A percentile compares a stretch with the other conserved stretches of the same genome.
Evolutionary conservation across 2,329 filamentous ascomycete species (phyloP).

Genomic region (Scytalidium lignicola): DNA sequence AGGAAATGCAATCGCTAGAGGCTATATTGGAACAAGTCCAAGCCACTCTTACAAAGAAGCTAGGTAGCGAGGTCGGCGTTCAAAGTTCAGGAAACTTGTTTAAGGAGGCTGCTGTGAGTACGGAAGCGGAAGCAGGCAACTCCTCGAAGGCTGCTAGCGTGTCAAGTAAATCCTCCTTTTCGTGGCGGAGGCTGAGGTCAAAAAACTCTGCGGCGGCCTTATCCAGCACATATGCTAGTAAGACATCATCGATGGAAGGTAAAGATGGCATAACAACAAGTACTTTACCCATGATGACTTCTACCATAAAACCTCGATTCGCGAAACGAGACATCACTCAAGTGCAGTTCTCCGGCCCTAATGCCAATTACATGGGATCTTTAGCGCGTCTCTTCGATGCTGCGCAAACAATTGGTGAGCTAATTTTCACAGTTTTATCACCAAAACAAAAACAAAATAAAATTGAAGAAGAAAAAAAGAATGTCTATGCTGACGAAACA

Average conservation of each 20-base stretch:
- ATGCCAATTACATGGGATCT: slow-evolving; percentile 86
- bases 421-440: not conserved
- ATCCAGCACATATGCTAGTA: slow-evolving; percentile 45
- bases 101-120: slow-evolving; percentile 55
- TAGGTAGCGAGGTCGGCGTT: slow-evolving; percentile 89
- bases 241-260: slow-evolving; percentile 38
- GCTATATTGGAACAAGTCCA: slow-evolving; percentile 83
- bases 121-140: slow-evolving; percentile 39
- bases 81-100: slow-evolving; percentile 70
- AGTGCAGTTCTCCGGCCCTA: slow-evolving; percentile 73
- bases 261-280: slow-evolving; percentile 63
- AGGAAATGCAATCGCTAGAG: slow-evolving; percentile 91
- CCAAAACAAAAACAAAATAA: no score
- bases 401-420: slow-evolving; percentile 83
- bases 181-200: slow-evolving; percentile 83
- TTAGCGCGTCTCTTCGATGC: slow-evolving; percentile 89
- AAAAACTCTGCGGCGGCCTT: slow-evolving; percentile 75
- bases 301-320: slow-evolving; percentile 58
- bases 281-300: slow-evolving; percentile 70
- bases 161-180: slow-evolving; percentile 73
- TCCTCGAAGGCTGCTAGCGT: slow-evolving; percentile 53
- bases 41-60: slow-evolving; percentile 67
- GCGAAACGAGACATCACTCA: slow-evolving; percentile 65
- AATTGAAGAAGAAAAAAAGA: no score
- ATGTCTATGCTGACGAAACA: slow-evolving; percentile 17